phyloP scores from a whole-genome alignment of 1,139 yeast genomes.

The Pichia sp. region DNA sequence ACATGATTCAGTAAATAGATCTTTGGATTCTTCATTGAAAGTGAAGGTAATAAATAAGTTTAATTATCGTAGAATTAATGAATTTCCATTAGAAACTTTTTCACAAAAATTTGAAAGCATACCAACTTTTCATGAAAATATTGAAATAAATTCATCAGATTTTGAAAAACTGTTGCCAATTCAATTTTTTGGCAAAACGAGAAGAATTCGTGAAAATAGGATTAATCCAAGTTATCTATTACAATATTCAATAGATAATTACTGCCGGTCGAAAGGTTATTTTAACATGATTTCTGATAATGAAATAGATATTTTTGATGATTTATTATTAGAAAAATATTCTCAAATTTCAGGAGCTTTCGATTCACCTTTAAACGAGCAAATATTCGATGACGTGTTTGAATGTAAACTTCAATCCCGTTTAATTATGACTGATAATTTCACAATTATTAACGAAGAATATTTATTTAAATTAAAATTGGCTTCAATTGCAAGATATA shows the following conservation, averaged over 20 bases:
- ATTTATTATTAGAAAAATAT: constrained; percentile 11
- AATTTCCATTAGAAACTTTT: constrained; percentile 15
- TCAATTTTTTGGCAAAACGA: constrained; percentile 13
- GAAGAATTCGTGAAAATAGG: constrained; percentile 37
- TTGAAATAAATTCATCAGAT: constrained; percentile 3
- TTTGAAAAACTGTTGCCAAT: constrained; percentile 2
- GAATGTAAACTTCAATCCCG: constrained; percentile 2
- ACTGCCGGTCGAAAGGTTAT: constrained; percentile 30
- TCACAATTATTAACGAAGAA: constrained; percentile 1
- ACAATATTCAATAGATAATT: constrained; percentile 42
- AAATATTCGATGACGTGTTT: constrained; percentile 6
- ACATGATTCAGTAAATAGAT: not conserved
- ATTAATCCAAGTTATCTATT: constrained; percentile 41
- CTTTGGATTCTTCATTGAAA: not conserved
- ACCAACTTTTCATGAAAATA: constrained; percentile 5
- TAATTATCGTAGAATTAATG: not conserved
- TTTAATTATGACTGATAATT: not conserved
- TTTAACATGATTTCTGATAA: constrained; percentile 32
- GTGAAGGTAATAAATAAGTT: not conserved
- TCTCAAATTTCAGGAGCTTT: not conserved
- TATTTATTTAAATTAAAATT: constrained; percentile 26
- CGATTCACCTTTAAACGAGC: constrained; percentile 1
- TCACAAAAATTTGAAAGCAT: constrained; percentile 8
- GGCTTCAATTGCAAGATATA: constrained; percentile 32
- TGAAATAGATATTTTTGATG: constrained; percentile 29